A percentile compares a stretch with the other conserved stretches of the same genome.
Conservation (phyloP, 2,329 filamentous ascomycete species). For the Penicillium sp. region DNA sequence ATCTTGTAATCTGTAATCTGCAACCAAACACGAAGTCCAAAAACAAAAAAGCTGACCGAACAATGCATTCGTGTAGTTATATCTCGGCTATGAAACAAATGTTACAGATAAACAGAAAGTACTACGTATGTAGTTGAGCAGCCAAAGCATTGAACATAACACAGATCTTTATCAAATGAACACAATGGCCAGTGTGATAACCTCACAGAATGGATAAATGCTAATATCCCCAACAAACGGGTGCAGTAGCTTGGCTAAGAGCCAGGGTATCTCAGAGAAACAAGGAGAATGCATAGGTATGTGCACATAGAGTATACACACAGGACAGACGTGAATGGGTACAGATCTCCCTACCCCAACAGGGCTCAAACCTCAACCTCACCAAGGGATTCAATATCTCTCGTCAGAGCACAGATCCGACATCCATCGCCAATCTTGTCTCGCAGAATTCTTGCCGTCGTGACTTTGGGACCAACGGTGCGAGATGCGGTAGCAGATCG, state of each 20-base stretch:
- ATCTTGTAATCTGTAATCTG: not conserved
- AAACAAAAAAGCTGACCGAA: not conserved
- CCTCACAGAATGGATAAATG: not conserved
- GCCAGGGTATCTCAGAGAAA: slow-evolving; percentile 13
- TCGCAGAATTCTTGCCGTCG: slow-evolving; percentile 73
- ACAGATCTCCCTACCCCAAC: not conserved
- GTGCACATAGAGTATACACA: slow-evolving; percentile 10
- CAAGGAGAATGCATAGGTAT: slow-evolving; percentile 7
- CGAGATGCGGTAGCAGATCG: slow-evolving; percentile 34
- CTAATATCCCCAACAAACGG: not conserved
- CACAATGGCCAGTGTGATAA: not conserved
- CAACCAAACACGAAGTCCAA: not conserved
- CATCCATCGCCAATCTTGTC: slow-evolving; percentile 59
- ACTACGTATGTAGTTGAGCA: not conserved
- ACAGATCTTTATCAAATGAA: not conserved
- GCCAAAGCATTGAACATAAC: not conserved
- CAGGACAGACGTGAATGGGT: not conserved
- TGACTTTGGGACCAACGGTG: slow-evolving; percentile 82
- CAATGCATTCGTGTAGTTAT: not conserved
- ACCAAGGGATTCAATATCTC: slow-evolving; percentile 35
- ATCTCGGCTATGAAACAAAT: not conserved
- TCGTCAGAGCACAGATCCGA: slow-evolving; percentile 38
- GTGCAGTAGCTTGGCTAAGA: not conserved
- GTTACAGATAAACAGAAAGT: not conserved
- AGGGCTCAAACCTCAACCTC: slow-evolving; percentile 16